Evolutionary conservation across 2,329 filamentous ascomycete genomes (phyloP).

Genomic region (Tetracladium maxilliforme): DNA sequence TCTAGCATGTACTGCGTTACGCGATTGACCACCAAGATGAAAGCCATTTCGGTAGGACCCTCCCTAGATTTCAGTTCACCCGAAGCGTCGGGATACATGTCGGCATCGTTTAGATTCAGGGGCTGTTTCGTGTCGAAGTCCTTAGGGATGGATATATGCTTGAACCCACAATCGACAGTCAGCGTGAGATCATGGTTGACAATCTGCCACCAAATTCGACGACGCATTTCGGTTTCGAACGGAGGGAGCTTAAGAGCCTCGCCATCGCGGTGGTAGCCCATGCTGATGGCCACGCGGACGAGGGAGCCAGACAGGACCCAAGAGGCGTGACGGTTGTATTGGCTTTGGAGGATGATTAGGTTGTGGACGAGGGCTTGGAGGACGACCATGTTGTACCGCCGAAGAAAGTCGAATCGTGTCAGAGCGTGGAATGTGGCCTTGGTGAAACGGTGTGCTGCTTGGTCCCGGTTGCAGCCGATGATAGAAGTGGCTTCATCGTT

Average conservation of each 20-base stretch:
- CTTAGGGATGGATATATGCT: slow-evolving; percentile 23
- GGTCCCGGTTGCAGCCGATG: slow-evolving; percentile 9
- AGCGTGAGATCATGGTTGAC: slow-evolving; percentile 41
- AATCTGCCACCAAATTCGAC: slow-evolving; percentile 49
- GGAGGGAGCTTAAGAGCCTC: slow-evolving; percentile 37
- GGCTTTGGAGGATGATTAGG: slow-evolving; percentile 21
- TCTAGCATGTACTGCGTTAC: too few relatives aligned
- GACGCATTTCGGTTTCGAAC: slow-evolving; percentile 54
- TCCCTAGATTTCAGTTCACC: too few relatives aligned
- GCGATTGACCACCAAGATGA: too few relatives aligned
- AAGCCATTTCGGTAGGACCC: too few relatives aligned
- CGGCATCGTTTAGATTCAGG: slow-evolving; percentile 36
- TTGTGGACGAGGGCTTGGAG: slow-evolving; percentile 45
- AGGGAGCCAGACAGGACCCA: slow-evolving; percentile 47
- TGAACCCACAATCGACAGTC: slow-evolving; percentile 36
- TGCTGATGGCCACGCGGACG: slow-evolving; percentile 50
- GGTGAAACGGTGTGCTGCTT: slow-evolving; percentile 16
- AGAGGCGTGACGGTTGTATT: slow-evolving; percentile 41
- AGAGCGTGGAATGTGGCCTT: slow-evolving; percentile 28
- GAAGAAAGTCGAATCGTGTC: slow-evolving; percentile 38
- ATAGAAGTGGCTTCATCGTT: slow-evolving; percentile 29
- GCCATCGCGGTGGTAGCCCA: slow-evolving; percentile 52
- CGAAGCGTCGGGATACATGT: slow-evolving; percentile 28
- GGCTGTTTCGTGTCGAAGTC: slow-evolving; percentile 31
- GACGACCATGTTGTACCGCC: slow-evolving; percentile 39